Percentiles rank a stretch among this genome's conserved stretches.
These are phyloP conservation scores for Fusarium heterosporum DNA, from an alignment of 2,329 filamentous ascomycete species.

Conservation along the genomic window DNA sequence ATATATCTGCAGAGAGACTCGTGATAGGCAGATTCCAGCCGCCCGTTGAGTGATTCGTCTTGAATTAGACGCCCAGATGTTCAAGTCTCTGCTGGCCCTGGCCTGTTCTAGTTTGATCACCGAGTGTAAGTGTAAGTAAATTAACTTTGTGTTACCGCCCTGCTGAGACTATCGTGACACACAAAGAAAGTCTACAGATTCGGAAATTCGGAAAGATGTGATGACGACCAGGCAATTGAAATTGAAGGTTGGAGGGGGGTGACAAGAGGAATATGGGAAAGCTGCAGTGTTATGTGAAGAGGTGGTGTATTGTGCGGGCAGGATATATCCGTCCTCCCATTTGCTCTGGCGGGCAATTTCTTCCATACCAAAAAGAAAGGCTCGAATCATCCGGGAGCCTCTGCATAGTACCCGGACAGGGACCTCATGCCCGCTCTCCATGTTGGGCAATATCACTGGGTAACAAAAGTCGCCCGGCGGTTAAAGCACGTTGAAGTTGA, in stretches of 20 bases:
- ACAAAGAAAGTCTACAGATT: not conserved
- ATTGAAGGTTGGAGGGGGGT: conserved; percentile 21
- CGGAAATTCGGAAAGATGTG: not conserved
- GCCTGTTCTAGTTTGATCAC: conserved; percentile 25
- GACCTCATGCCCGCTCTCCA: conserved; percentile 19
- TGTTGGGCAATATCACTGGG: conserved; percentile 32
- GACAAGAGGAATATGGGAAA: conserved; percentile 30
- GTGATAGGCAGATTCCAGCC: conserved; percentile 48
- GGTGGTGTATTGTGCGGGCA: conserved; percentile 14
- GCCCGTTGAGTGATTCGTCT: conserved; percentile 42
- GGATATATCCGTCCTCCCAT: conserved; percentile 26
- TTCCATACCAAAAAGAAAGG: conserved; percentile 14
- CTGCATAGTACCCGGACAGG: conserved; percentile 35
- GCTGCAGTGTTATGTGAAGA: conserved; percentile 38
- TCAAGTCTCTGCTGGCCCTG: conserved; percentile 42
- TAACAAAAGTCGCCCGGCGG: conserved; percentile 25
- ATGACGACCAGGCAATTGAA: not conserved
- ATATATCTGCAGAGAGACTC: conserved; percentile 30
- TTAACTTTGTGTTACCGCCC: conserved; percentile 6
- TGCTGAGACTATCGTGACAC: conserved; percentile 1
- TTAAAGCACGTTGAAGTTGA: conserved; percentile 39
- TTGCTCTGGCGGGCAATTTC: conserved; percentile 10
- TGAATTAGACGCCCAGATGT: conserved; percentile 47
- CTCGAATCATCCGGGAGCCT: conserved; percentile 25
- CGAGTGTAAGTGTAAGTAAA: conserved; percentile 10